phyloP scores from a whole-genome alignment of 2,329 filamentous ascomycete species.

The Zelopaecilomyces penicillatus region DNA sequence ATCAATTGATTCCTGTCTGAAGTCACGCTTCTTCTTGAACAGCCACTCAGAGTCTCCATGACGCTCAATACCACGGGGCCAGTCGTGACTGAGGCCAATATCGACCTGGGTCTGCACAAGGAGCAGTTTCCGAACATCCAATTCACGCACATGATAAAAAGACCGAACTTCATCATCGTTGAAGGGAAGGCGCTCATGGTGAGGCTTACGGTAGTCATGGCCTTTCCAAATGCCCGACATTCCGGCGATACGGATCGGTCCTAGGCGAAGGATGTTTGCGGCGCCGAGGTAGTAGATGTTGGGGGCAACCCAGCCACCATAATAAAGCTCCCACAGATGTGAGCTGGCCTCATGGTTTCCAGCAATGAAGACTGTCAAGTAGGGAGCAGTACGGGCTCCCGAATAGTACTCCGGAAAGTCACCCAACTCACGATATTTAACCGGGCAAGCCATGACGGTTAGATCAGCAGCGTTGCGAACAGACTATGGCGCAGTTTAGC shows the following conservation, averaged over 20 bases:
- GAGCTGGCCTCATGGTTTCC: constrained; percentile 94
- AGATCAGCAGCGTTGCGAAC: constrained; percentile 84
- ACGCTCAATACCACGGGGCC: constrained; percentile 78
- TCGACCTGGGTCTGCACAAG: constrained; percentile 83
- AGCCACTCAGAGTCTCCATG: constrained; percentile 61
- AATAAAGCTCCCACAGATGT: constrained; percentile 85
- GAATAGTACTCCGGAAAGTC: constrained; percentile 95
- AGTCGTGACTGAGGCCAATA: constrained; percentile 88
- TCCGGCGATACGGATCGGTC: constrained; percentile 78
- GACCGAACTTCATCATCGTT: constrained; percentile 65
- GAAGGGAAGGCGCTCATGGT: constrained; percentile 82
- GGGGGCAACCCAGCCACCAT: constrained; percentile 93
- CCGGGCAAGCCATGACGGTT: constrained; percentile 79
- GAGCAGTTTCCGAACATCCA: constrained; percentile 84
- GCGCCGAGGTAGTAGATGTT: constrained; percentile 97
- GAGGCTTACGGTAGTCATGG: constrained; percentile 74
- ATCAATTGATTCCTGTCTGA: constrained; percentile 65
- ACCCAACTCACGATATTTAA: constrained; percentile 78
- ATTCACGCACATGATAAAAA: constrained; percentile 83
- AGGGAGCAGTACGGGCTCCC: constrained; percentile 67
- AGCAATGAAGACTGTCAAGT: constrained; percentile 83
- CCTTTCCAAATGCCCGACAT: constrained; percentile 94
- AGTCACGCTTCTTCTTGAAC: constrained; percentile 65
- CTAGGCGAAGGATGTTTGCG: constrained; percentile 78
- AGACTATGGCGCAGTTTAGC: constrained; percentile 42